Conservation (phyloP, 164 flowering plant genomes). For the Malania oleifera region DNA sequence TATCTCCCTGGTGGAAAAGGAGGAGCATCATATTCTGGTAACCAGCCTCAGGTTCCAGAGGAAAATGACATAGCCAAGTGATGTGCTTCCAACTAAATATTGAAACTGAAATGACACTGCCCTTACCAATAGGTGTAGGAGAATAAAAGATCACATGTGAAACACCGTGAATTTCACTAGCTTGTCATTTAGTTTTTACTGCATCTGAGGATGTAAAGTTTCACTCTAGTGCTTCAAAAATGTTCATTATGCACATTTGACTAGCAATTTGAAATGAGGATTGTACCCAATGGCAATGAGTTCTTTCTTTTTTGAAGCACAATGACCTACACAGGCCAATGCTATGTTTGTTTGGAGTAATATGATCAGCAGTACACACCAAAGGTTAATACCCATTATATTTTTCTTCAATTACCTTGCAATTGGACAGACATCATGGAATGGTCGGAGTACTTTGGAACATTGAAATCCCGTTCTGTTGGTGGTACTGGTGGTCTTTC, state of each 20-base stretch:
- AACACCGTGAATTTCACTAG: conserved; percentile 19
- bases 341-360: too few species aligned
- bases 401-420: too few species aligned
- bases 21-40: conserved; percentile 25
- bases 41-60: conserved; percentile 15
- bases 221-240: conserved; percentile 1
- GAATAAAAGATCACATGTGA: conserved; percentile 9
- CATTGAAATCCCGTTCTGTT: too few species aligned
- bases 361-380: too few species aligned
- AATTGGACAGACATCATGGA: too few species aligned
- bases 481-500: too few species aligned
- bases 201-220: conserved; percentile 10
- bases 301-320: too few species aligned
- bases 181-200: conserved; percentile 4
- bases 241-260: background rate
- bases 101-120: background rate
- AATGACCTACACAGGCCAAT: too few species aligned
- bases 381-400: too few species aligned
- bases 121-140: background rate
- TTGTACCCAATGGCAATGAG: too few species aligned
- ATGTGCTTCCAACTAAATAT: conserved; percentile 3
- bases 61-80: conserved; percentile 16
- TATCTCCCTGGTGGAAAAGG: conserved; percentile 41
- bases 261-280: too few species aligned
- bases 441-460: too few species aligned